Evolutionary conservation across 2,329 filamentous ascomycete species (phyloP), one percentile per base, ranked within the genome.

Genomic region (Penicillium sp.): DNA sequence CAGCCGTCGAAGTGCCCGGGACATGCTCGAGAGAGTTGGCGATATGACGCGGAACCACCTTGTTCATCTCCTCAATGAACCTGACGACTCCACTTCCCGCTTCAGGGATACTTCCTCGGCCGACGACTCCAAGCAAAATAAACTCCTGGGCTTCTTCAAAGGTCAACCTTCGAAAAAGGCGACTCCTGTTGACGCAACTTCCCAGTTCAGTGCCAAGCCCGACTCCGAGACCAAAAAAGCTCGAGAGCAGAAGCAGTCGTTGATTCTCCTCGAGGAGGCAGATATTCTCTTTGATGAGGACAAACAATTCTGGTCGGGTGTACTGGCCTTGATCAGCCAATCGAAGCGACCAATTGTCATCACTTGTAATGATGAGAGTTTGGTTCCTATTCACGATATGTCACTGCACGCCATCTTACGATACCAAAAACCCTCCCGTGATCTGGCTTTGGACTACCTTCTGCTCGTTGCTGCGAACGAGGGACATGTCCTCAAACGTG

Each of bases 41-140:
- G 89, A 98, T 65, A 97, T 98, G 91, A 93, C 89, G 3, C 83
- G 84, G 46, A 97, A 98, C 56, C 93, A 98, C 64, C 76, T 95
- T 2, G 91, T 98, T 14, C 81, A 82, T 49, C 74, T 74, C 29
- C 36, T 62, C 7, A 54, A 59, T 23, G 45, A 54, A 20, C 61
- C 39, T 46, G 63, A 55, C 32, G 63, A 51, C 7, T n/a, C 31
- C 4, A 39, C 45, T n/a, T 38, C 36, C 16, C 50, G 50, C 23
- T 41, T 33, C 5, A 50, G 40, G 46, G 53, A 43, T 42, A 29
- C 52, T 13, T 26, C 71, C 75, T 36, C 81, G 84, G 39, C 60
- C 83, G 79, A 80, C 39, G 83, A 78, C 26, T 82, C 80, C 9
- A 83, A 86, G 49, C 88, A 94, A 64, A 81, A 83, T 33, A 90